Evolutionary conservation across 148 eudicot genomes (phyloP), one percentile per base, ranked within the genome.

Genomic region (Dysphania ambrosioides): DNA sequence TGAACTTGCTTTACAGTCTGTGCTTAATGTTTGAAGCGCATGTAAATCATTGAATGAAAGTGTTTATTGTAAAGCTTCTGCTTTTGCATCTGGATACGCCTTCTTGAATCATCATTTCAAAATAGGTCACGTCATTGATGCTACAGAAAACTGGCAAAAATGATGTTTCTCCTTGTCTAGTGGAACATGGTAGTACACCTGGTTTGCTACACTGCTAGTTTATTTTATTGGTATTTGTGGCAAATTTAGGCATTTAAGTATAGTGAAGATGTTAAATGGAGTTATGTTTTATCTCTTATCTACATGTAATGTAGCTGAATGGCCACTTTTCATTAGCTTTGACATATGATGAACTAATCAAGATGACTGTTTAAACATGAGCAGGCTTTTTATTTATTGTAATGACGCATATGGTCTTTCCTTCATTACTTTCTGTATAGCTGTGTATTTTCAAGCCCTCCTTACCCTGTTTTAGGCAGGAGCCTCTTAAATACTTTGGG

Each of bases 21-120:
- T 53, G 57, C 57, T 53, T 53, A 19, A 53, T 6, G 19, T 53
- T 53, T 53, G 57, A 53, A 53, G 57, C n/a, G 4, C 57, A 1
- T 53, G 57, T 1, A 15, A 16, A 58, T 16, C n/a, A n/a, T n/a
- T n/a, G n/a, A n/a, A n/a, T n/a, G n/a, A 21, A 47, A 47, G 53
- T n/a, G n/a, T n/a, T n/a, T n/a, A n/a, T 3, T 47, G 4, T 53
- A 21, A 19, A 71, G 72, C 62, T 63, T 64, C 42, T 36, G 61
- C 41, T 27, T 53, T 62, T 82, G 93, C 93, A 89, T 87, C 83
- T 31, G 58, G 89, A 88, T 85, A 88, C 92, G 80, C 86, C 88
- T 82, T 72, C 81, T 68, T 81, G 90, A 87, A 83, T 90, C 88
- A 77, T 85, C 82, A 73, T 90, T 88, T 87, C 86, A 59, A 78